phyloP scores from a whole-genome alignment of 78 protist genomes.

The Chrysochromulina parva region DNA sequence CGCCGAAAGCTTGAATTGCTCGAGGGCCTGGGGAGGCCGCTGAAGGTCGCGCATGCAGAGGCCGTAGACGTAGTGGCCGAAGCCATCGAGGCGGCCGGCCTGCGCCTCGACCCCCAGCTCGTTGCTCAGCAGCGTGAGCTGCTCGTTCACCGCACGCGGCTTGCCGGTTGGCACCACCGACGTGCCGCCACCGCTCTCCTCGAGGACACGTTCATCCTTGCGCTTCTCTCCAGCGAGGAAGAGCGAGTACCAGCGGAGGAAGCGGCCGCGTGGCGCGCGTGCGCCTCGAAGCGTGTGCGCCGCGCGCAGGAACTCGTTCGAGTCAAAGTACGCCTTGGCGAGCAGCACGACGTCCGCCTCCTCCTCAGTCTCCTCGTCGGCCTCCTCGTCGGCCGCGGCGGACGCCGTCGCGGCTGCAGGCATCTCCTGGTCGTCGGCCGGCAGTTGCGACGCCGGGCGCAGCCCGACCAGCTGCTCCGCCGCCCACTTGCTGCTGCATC shows the following conservation, averaged over 20 bases:
- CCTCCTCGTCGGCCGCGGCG: neutral
- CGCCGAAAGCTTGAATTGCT: neutral
- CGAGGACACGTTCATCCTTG: conserved; percentile 6
- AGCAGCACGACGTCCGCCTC: neutral
- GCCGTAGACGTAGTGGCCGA: conserved; percentile 28
- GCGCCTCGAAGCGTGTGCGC: neutral
- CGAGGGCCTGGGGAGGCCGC: neutral
- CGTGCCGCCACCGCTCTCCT: neutral
- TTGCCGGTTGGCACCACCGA: too few relatives aligned
- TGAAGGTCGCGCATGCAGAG: conserved; percentile 20
- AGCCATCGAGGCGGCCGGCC: conserved; percentile 28
- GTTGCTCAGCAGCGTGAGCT: neutral
- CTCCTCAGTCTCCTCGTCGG: neutral
- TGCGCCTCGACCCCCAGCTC: neutral
- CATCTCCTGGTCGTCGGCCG: neutral
- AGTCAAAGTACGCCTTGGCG: conserved; percentile 23
- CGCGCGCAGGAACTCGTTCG: conserved; percentile 39
- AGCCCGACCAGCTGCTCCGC: conserved; percentile 20
- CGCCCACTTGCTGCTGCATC: neutral
- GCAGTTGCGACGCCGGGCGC: neutral
- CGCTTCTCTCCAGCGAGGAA: conserved; percentile 47
- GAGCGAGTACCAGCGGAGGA: conserved; percentile 1
- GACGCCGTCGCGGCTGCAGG: neutral
- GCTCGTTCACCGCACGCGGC: neutral
- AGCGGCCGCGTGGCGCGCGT: neutral